Percentiles rank a stretch among this genome's conserved stretches.
These are phyloP conservation scores for Hypoxylon trugodes DNA, from an alignment of 495 filamentous ascomycete genomes.

Conservation along the genomic window DNA sequence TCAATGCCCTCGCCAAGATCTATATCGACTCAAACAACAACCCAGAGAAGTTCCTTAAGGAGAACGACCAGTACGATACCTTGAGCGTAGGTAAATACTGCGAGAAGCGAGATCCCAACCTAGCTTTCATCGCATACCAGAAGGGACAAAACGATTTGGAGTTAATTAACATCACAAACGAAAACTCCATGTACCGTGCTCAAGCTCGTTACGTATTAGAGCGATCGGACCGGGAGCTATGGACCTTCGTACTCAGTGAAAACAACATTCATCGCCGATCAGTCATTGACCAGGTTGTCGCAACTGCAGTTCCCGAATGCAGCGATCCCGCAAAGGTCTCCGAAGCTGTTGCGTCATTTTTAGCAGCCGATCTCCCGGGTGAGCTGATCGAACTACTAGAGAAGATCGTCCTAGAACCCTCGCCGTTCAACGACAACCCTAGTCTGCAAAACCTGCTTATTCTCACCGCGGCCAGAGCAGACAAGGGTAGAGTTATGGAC, in stretches of 20 bases:
- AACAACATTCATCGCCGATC: slow-evolving; percentile 95
- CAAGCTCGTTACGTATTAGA: slow-evolving; percentile 96
- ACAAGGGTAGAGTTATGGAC: slow-evolving; percentile 93
- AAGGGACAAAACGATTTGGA: slow-evolving; percentile 99
- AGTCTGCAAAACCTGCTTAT: slow-evolving; percentile 97
- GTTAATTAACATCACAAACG: slow-evolving; percentile 96
- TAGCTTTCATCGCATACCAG: slow-evolving; percentile 93
- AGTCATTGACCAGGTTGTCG: slow-evolving; percentile 94
- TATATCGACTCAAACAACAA: slow-evolving; percentile 99
- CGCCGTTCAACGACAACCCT: slow-evolving; percentile 94
- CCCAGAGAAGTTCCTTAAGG: slow-evolving; percentile 97
- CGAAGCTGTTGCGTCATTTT: slow-evolving; percentile 90
- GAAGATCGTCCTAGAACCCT: slow-evolving; percentile 99
- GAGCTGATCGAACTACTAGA: slow-evolving; percentile 98
- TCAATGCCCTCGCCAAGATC: slow-evolving; percentile 98
- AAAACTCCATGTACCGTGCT: slow-evolving; percentile 98
- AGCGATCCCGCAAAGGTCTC: slow-evolving; percentile 95
- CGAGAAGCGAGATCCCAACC: slow-evolving; percentile 96
- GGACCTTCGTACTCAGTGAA: slow-evolving; percentile 90
- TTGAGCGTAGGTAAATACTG: slow-evolving; percentile 96
- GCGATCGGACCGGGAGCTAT: slow-evolving; percentile 87
- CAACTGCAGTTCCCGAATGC: slow-evolving; percentile 94
- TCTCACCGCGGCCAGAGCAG: slow-evolving; percentile 95
- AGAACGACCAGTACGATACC: slow-evolving; percentile 97
- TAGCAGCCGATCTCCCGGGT: slow-evolving; percentile 85